Percentiles rank a stretch among this genome's conserved stretches.
Evolutionary conservation across 768 basidiomycete genomes (phyloP).

Genomic region (Candolleomyces eurysporus): DNA sequence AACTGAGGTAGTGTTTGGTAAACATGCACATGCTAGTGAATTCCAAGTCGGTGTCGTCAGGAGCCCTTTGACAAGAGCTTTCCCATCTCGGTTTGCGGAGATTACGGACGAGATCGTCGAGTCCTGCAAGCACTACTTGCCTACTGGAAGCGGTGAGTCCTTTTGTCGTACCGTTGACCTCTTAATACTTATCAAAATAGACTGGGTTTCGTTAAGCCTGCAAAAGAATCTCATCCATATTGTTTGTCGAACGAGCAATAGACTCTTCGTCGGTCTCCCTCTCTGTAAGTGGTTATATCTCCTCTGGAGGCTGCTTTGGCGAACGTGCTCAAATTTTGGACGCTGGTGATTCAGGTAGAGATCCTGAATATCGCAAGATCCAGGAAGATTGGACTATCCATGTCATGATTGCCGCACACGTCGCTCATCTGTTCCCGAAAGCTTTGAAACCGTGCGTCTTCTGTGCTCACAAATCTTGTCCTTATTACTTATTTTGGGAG

Average conservation of each 20-base stretch:
- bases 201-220: background rate
- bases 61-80: constrained; percentile 32
- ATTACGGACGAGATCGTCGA: constrained; percentile 43
- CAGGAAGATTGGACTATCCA: constrained; percentile 16
- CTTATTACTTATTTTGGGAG: background rate
- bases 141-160: constrained; percentile 22
- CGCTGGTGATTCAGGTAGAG: constrained; percentile 12
- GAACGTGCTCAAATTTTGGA: background rate
- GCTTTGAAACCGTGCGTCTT: constrained; percentile 17
- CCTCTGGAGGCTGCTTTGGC: background rate
- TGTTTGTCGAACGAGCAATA: constrained; percentile 16
- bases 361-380: constrained; percentile 17
- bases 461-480: background rate
- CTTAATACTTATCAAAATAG: no score
- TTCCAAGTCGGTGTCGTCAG: constrained; percentile 17
- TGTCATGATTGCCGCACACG: constrained; percentile 14
- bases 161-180: no score
- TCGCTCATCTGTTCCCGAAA: constrained; percentile 15
- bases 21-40: background rate
- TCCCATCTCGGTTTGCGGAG: constrained; percentile 33
- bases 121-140: constrained; percentile 39
- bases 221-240: constrained; percentile 13
- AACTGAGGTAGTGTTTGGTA: background rate
- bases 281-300: constrained; percentile 12
- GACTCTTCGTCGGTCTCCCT: constrained; percentile 22